Evolutionary conservation across 176 grass and related monocot species (phyloP), one percentile per base, ranked within the genome.

Genomic region (Carex kokanica): DNA sequence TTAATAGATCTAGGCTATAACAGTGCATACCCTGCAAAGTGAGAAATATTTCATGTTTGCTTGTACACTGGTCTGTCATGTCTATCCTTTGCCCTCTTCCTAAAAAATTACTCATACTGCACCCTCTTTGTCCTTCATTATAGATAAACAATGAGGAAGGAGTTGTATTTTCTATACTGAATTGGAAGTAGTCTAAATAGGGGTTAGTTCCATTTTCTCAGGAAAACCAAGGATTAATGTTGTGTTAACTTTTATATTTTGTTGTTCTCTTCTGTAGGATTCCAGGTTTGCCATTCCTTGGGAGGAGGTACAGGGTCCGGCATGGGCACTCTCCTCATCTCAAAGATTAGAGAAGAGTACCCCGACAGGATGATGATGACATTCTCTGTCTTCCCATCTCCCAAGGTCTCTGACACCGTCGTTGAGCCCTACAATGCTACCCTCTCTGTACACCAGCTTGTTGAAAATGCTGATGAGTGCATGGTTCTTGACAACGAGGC

Each of bases 401-500:
- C 94, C 60, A 97, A 97, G 84, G 94, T 97, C 59, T 97, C 94
- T 7, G 94, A 97, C 82, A 97, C 94, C 10, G 94, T 97, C 10
- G 94, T 97, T 15, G 94, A 97, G 84, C 94, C 91, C 11, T 97
- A 97, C 82, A 97, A 97, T 79, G 94, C 94, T 57, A 97, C 94
- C 11, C 91, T 97, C 56, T 97, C 94, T 5, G 94, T 97, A 70
- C 94, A 97, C 86, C 94, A 97, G 72, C 94, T 97, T 41, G 91
- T 97, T 63, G 94, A 97, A 79, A 97, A 97, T 43, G 94, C 94
- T 40, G 94, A 97, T 66, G 94, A 97, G 78, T 97, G 94, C 49
- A 97, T 97, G 94, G 94, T 97, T 52, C 91, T 97, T 15, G 94
- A 97, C 86, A 97, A 94, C 61, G 94, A 97, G 83, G 94, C 94